Evolutionary conservation across 306 rosid genomes (phyloP), one percentile per base, ranked within the genome.

Genomic region (Dalbergia oliveri): DNA sequence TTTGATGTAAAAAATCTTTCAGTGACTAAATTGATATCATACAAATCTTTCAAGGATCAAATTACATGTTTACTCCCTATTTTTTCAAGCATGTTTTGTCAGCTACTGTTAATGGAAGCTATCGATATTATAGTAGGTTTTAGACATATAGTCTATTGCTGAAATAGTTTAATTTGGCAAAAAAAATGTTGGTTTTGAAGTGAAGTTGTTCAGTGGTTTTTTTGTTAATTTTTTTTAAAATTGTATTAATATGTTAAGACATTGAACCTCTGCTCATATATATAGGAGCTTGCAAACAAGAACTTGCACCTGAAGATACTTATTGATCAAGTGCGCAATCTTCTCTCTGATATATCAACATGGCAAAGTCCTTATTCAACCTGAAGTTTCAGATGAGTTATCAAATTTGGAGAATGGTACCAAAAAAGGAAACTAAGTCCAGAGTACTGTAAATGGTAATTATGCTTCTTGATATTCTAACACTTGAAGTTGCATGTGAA

Each of bases 301-400:
- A 93, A 96, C 84, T 50, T 83, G 68, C 86, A 89, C 74, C 68
- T 96, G 82, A 96, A 91, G 89, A 65, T 63, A 84, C 97, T 93
- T 69, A 90, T 96, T 66, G 97, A 91, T 91, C 98, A 93, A 82
- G 70, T 91, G 64, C 86, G 97, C 66, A 90, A 90, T 75, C 96
- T 95, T 68, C 77, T 95, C 56, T 68, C 91, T 16, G 99, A 93
- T 87, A 88, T 95, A 84, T 91, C 97, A 70, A 91, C 94, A 56
- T 95, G 99, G 99, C 98, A 93, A 83, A 95, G 99, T 82, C 98
- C 98, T 62, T 88, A 87, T 71, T 86, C 93, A 3, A 74, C 89
- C 66, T 90, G 85, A 91, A 82, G 69, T 62, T 61, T 26, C n/a
- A 54, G 58, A 51, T 23, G 23, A 37, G 66, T 53, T 16, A 58